Evolutionary conservation across 176 grass and related monocot genomes (phyloP), one percentile per base, ranked within the genome.

Genomic region (Melocanna baccifera): DNA sequence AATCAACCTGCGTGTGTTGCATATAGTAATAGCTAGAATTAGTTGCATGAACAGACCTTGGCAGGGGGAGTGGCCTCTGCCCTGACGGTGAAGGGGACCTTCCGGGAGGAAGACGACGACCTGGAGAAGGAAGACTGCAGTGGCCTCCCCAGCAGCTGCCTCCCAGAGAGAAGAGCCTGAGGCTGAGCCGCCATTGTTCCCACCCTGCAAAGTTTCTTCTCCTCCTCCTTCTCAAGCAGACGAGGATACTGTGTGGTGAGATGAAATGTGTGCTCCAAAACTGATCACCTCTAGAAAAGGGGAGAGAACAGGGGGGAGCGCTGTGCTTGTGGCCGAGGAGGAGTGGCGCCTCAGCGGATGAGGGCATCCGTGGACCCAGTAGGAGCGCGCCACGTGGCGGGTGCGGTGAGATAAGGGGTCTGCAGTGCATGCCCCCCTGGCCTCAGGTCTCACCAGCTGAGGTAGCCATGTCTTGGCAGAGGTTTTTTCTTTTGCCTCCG

Each of bases 111-210:
- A 12, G 88, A 83, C 9, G 88, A 83, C 64, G 92, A 77, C 51
- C 90, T 80, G 48, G 92, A 88, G 67, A 64, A 15, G n/a, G 85
- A 76, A 4, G 92, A 89, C 69, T 88, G 91, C 41, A 84, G 57
- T 36, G 88, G 88, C 56, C 89, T 84, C 48, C 90, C 92, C 7
- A 98, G 89, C 76, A 98, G 82, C 83, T 94, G 95, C 69, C 96
- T 88, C 15, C 93, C 93, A 30, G 90, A 94, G 59, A 99, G 91
- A 85, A 99, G 88, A 90, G 91, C 91, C 84, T 92, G 91, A 90
- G 91, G 89, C 84, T 92, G 91, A 28, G 89, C 86, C 56, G 94
- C 94, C 91, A 93, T 94, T 74, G 67, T 32, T 16, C 12, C 23
- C 16, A 4, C 12, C 19, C 12, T 73, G 53, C 69, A 65, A 57